Base-by-base conservation (phyloP, 2,329 filamentous ascomycete genomes). In the Pseudogymnoascus sp. region DNA sequence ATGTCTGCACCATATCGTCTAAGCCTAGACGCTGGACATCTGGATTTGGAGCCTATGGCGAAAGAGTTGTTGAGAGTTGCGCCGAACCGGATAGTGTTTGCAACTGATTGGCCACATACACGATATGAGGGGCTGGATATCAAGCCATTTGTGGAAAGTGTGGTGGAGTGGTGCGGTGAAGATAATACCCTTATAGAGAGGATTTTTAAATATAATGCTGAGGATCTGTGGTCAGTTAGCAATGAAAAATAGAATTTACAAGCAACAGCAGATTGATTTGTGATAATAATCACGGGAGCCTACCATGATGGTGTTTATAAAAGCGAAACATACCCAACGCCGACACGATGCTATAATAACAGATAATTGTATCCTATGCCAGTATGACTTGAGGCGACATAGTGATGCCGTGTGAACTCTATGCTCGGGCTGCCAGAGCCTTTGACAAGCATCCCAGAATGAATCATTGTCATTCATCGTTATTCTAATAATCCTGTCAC, bases 101-200 rank as follows among this genome's bases (percentile, higher is more conserved):
- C 83, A 1, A 84, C 82, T 0, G 84, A 87, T 68, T 87, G 84
- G 85, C 85, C 85, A 19, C 84, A 87, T 71, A 87, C 85, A 2
- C 76, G 84, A 11, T 87, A 82, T 65, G 81, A 85, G 21, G 80
- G 79, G 1, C 67, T 85, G 1, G 80, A 87, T 68, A 82, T 86
- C 21, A 75, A 71, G 57, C 80, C 80, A 0, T 87, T 82, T 70
- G 77, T 84, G 28, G 77, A 83, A 64, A 76, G 73, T 62, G 81
- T 83, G 60, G 70, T 87, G 63, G 75, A 79, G 13, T 82, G 82
- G 78, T 84, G 82, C 67, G 77, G 74, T 1, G 74, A 76, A 1
- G 75, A 80, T 62, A 73, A 76, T 4, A 67, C 72, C 7, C 70
- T 84, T 38, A 73, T 78, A 21, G 76, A 81, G 62, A 78, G 79